Evolutionary conservation across 163 green algal genomes (phyloP).

Genomic region (Chlorella variabilis): DNA sequence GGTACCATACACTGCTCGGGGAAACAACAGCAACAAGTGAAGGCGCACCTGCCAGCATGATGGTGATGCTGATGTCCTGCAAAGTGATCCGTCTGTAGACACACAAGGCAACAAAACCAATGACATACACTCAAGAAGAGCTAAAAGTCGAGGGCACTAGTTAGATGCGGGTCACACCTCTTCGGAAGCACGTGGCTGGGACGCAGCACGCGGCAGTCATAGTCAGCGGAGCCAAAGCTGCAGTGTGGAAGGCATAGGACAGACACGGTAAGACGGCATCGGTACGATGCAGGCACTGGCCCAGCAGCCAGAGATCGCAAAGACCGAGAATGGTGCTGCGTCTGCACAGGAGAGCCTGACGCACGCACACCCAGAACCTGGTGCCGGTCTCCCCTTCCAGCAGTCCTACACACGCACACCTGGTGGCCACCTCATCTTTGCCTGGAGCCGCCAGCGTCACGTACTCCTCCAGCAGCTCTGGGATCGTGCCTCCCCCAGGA

Average conservation of each 20-base stretch:
- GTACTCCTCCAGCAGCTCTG: constrained; percentile 15
- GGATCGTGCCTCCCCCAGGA: no score
- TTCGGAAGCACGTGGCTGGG: neutral
- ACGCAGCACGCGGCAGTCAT: constrained; percentile 13
- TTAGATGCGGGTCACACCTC: no score
- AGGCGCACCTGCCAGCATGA: constrained; percentile 22
- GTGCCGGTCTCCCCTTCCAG: no score
- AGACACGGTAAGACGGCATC: neutral
- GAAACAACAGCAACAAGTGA: no score
- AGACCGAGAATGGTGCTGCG: no score
- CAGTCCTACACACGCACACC: no score
- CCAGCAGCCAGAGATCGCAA: no score
- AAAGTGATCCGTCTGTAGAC: neutral
- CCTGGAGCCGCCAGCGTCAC: neutral
- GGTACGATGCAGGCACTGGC: no score
- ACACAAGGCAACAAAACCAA: neutral
- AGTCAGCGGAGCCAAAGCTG: constrained; percentile 19
- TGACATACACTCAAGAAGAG: neutral
- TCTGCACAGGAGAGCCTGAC: no score
- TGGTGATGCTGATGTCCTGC: neutral
- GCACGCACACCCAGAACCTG: no score
- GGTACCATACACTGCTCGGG: no score
- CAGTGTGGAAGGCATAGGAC: neutral
- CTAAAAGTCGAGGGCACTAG: neutral
- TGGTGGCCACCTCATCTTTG: neutral